Conservation (phyloP, 495 filamentous ascomycete species). For the Usnea hakonensis region DNA sequence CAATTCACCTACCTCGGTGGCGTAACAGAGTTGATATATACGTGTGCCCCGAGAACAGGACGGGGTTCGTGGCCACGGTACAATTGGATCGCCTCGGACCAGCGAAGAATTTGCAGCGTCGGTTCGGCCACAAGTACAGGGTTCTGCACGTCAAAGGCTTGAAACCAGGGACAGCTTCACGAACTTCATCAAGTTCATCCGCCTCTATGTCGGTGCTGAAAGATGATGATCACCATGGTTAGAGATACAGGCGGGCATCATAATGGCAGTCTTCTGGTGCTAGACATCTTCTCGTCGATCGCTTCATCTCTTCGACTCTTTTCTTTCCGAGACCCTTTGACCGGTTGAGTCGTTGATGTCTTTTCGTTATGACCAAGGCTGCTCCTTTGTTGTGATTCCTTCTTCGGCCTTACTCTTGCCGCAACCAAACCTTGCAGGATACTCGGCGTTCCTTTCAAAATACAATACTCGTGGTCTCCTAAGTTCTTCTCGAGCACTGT, state of each 20-base stretch:
- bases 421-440: neutral
- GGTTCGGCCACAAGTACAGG: neutral
- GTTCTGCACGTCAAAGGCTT: conserved; percentile 9
- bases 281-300: neutral
- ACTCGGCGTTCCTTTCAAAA: neutral
- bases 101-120: neutral
- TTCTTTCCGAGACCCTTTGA: neutral
- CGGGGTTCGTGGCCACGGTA: neutral
- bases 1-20: neutral
- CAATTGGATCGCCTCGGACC: neutral
- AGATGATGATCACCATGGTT: neutral
- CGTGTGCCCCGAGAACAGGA: neutral
- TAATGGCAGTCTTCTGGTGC: neutral
- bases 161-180: neutral
- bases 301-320: neutral
- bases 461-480: neutral
- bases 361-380: too few species aligned
- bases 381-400: neutral
- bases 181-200: neutral
- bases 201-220: neutral
- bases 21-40: neutral
- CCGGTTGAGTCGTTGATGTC: too few species aligned
- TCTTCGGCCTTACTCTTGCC: neutral
- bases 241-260: neutral
- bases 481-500: too few species aligned